Base-by-base conservation (phyloP, 192 early-diverging fungal genomes). In the Lunasporangiospora selenospora region DNA sequence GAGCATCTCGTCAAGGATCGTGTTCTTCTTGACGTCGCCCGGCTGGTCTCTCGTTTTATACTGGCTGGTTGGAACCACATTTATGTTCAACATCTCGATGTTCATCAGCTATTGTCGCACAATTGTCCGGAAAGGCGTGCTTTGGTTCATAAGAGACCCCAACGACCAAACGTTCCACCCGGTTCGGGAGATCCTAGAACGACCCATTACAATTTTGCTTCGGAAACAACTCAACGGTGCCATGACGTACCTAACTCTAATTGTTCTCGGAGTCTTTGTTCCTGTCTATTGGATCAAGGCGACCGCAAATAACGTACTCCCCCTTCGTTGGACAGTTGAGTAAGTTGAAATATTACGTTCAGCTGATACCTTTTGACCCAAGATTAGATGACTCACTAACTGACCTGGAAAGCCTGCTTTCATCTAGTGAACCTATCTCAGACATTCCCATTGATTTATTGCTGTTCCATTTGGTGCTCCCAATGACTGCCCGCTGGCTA, bases 81-180 rank as follows among this genome's bases (percentile, higher is more conserved):
- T 97, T 70, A 93, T 98, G 94, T 92, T 93, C 57, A 83, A 91
- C 58, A 94, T 99, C 83, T 93, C 96, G 6, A 80, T 86, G 4
- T 95, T 95, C 67, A 85, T 98, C 7, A 57, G 86, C 7, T 75
- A 87, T 7, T 90, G 93, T 38, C 85, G 95, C n/a, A 83, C 90
- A 40, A 80, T 94, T 6, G 84, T 96, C n/a, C 86, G 97, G 1
- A 90, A 90, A 0, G 97, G 97, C 15, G 93, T 98, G 13, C 83
- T 99, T 83, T 99, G 97, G 97, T 99, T 98, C 75, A 93, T 99
- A 33, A 86, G 95, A 41, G 95, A 99, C 62, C 96, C 96, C 6
- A 95, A 92, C 44, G 97, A 99, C 67, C 91, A 93, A 19, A 86
- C 92, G 26, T 96, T 96, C 67, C 88, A 95, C 64, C 93, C 96